These are phyloP conservation scores for Sungouiella thailandica DNA, from an alignment of 805 yeast species.

Conservation along the genomic window DNA sequence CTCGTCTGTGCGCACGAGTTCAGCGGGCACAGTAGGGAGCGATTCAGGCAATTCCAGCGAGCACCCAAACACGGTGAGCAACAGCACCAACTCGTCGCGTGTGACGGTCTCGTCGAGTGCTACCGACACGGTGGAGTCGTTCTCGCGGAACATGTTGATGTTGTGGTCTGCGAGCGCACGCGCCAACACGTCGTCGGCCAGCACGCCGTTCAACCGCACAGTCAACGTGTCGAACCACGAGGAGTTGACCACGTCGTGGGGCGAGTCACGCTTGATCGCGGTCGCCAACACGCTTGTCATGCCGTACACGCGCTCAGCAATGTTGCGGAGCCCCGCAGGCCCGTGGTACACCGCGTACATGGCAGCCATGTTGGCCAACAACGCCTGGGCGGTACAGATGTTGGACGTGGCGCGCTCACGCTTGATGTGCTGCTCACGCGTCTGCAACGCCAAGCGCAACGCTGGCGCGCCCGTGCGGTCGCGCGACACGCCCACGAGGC, in stretches of 20 bases:
- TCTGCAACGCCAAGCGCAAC: conserved; percentile 87
- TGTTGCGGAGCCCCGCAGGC: conserved; percentile 73
- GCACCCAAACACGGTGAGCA: conserved; percentile 53
- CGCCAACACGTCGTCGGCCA: conserved; percentile 53
- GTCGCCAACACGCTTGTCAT: conserved; percentile 68
- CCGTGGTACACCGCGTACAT: conserved; percentile 97
- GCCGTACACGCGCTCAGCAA: conserved; percentile 73
- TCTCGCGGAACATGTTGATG: conserved; percentile 72
- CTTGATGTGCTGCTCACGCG: conserved; percentile 97
- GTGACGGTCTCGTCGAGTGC: conserved; percentile 88
- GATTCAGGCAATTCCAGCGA: conserved; percentile 16
- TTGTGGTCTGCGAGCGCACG: conserved; percentile 57
- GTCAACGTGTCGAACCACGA: conserved; percentile 88
- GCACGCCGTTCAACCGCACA: conserved; percentile 44
- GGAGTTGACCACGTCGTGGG: conserved; percentile 49
- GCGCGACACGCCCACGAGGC: conserved; percentile 88
- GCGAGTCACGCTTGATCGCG: conserved; percentile 32
- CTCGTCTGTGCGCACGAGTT: conserved; percentile 50
- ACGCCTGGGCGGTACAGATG: conserved; percentile 97
- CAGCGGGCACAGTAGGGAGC: conserved; percentile 48
- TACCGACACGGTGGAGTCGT: conserved; percentile 59
- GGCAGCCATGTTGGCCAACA: conserved; percentile 91
- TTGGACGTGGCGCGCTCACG: conserved; percentile 97
- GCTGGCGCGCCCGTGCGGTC: conserved; percentile 91
- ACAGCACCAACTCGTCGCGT: conserved; percentile 50